A percentile compares a stretch with the other conserved stretches of the same genome.
Evolutionary conservation across 306 rosid genomes (phyloP).

Genomic region (Quercus berberidifolia): DNA sequence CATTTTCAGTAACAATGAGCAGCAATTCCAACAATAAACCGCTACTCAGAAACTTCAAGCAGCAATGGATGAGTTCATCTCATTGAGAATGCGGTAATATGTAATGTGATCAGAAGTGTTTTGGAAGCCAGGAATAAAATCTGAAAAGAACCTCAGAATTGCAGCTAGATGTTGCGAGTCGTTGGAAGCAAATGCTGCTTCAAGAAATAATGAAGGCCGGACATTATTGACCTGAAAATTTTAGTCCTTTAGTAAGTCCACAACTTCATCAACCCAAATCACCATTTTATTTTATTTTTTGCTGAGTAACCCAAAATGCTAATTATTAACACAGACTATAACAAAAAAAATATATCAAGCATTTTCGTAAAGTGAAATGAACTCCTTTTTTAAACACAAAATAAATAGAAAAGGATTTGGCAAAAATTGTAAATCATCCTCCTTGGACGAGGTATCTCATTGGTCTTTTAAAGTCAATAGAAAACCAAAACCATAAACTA

Average conservation of each 20-base stretch:
- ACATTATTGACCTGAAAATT: constrained; percentile 70
- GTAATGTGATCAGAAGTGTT: constrained; percentile 63
- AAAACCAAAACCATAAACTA: background rate
- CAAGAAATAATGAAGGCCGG: constrained; percentile 84
- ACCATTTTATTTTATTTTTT: background rate
- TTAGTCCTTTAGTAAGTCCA: constrained; percentile 16
- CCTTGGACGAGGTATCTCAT: background rate
- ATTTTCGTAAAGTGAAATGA: background rate
- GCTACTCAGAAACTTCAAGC: constrained; percentile 32
- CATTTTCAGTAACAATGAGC: background rate
- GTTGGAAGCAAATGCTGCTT: constrained; percentile 65
- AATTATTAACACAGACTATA: background rate
- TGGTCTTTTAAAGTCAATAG: background rate
- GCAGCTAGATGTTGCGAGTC: constrained; percentile 81
- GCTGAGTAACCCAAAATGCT: background rate
- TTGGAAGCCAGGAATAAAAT: constrained; percentile 75
- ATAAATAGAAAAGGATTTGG: background rate
- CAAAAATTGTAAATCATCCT: background rate
- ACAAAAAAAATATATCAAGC: background rate
- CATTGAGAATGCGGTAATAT: constrained; percentile 66
- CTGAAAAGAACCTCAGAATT: constrained; percentile 77
- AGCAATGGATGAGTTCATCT: constrained; percentile 59
- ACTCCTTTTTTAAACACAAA: background rate
- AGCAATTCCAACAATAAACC: background rate
- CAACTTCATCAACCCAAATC: background rate